phyloP scores from a whole-genome alignment of 75 land plant genomes.

The Adiantum capillusveneris region DNA sequence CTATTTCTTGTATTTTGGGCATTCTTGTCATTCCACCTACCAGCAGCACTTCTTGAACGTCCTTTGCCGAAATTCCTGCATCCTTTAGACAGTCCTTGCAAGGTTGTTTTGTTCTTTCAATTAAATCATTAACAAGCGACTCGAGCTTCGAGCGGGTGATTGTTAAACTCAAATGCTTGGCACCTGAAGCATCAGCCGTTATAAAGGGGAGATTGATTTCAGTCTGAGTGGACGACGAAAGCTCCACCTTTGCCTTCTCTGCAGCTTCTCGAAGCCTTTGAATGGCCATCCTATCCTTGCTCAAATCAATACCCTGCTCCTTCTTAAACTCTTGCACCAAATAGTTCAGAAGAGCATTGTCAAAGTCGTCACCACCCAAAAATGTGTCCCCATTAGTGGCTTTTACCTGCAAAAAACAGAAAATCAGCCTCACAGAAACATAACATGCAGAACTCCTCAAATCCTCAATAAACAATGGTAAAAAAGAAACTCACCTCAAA shows the following conservation, averaged over 20 bases:
- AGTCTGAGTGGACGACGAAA: conserved; percentile 51
- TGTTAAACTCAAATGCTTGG: conserved; percentile 52
- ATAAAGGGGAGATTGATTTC: too few species aligned
- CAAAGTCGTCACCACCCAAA: conserved; percentile 64
- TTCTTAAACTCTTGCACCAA: conserved; percentile 41
- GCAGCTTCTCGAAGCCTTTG: conserved; percentile 57
- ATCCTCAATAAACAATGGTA: background rate
- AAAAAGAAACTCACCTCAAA: conserved; percentile 39
- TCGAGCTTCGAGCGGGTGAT: conserved; percentile 52
- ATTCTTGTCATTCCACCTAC: conserved; percentile 60
- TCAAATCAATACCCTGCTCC: conserved; percentile 43
- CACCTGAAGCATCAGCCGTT: conserved; percentile 62
- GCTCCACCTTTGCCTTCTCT: conserved; percentile 56
- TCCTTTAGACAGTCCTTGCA: conserved; percentile 56
- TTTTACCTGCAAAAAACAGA: conserved; percentile 34
- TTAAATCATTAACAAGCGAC: conserved; percentile 34
- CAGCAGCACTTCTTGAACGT: conserved; percentile 50
- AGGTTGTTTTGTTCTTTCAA: conserved; percentile 47
- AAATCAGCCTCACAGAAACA: background rate
- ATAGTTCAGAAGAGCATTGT: conserved; percentile 39
- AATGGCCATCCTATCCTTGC: conserved; percentile 43
- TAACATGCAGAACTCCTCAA: background rate
- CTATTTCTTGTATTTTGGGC: conserved; percentile 52
- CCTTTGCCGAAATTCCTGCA: conserved; percentile 47
- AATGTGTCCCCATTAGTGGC: conserved; percentile 65